Percentiles rank a stretch among this genome's conserved stretches.
These are phyloP conservation scores for Penicillium sp. DNA, from an alignment of 2,329 filamentous ascomycete genomes.

Conservation along the genomic window DNA sequence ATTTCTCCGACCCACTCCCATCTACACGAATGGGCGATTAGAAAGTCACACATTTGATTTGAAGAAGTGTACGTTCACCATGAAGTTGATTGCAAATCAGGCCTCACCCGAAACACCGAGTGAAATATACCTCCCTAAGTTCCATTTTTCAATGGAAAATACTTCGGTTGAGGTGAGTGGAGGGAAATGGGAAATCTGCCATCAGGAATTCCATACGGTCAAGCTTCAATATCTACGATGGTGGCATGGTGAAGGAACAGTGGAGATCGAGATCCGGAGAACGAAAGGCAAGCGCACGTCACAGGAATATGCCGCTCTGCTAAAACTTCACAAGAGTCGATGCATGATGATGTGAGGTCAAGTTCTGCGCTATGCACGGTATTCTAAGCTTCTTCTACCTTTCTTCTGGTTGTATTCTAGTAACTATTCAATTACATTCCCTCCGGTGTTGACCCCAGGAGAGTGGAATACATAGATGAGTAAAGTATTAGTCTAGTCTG, in stretches of 20 bases:
- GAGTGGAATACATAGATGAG: neutral
- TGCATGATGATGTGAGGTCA: neutral
- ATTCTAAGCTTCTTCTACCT: neutral
- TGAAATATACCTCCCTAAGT: slow-evolving; percentile 81
- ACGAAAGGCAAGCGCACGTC: neutral
- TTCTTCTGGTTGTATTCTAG: neutral
- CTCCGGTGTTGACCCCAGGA: neutral
- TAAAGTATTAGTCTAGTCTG: neutral
- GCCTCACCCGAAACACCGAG: slow-evolving; percentile 67
- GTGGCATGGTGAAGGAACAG: slow-evolving; percentile 89
- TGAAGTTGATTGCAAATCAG: slow-evolving; percentile 64
- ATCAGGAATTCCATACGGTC: slow-evolving; percentile 66
- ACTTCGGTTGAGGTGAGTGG: slow-evolving; percentile 73
- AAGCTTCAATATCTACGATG: slow-evolving; percentile 76
- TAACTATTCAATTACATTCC: neutral
- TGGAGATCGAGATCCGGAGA: slow-evolving; percentile 66
- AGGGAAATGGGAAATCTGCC: slow-evolving; percentile 84
- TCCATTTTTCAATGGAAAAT: slow-evolving; percentile 78
- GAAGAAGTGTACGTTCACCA: slow-evolving; percentile 70
- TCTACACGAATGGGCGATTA: slow-evolving; percentile 70
- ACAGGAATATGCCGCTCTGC: neutral
- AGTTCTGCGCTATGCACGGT: neutral
- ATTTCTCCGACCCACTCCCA: slow-evolving; percentile 81
- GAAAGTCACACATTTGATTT: slow-evolving; percentile 78
- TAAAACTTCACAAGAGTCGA: neutral